A percentile compares a stretch with the other conserved stretches of the same genome.
phyloP scores from a whole-genome alignment of 768 basidiomycete genomes.

The Coprinellus aureogranulatus region DNA sequence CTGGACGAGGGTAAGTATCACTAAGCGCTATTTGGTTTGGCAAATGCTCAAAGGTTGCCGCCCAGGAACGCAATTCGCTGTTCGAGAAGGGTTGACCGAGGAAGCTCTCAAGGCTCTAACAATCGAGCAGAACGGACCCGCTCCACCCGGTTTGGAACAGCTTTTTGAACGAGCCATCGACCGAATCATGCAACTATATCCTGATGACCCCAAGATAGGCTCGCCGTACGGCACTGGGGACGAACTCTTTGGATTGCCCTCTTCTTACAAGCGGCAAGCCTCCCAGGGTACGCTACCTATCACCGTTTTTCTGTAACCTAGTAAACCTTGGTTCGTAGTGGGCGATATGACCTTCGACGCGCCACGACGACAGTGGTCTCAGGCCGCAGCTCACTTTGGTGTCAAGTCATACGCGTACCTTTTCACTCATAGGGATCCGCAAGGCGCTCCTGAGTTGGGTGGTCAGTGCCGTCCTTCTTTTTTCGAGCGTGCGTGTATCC shows the following conservation, averaged over 20 bases:
- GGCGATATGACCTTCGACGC: constrained; percentile 40
- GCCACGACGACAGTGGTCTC: constrained; percentile 39
- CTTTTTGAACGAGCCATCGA: constrained; percentile 21
- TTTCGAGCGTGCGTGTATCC: background rate
- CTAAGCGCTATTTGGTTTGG: background rate
- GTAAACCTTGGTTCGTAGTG: constrained; percentile 13
- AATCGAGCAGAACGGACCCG: constrained; percentile 26
- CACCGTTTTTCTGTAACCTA: background rate
- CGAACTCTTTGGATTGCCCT: constrained; percentile 39
- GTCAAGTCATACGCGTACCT: constrained; percentile 41
- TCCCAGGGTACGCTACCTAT: constrained; percentile 25
- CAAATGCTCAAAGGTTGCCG: background rate
- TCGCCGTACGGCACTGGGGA: constrained; percentile 47
- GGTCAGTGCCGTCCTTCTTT: background rate
- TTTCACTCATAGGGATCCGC: constrained; percentile 38
- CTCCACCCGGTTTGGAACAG: constrained; percentile 17
- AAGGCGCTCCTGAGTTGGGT: constrained; percentile 9
- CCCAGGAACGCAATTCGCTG: constrained; percentile 36
- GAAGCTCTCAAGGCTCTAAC: constrained; percentile 24
- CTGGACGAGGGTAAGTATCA: constrained; percentile 44
- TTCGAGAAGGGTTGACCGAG: constrained; percentile 20
- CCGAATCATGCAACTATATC: constrained; percentile 36
- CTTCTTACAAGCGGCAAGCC: constrained; percentile 30
- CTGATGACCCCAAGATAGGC: constrained; percentile 39
- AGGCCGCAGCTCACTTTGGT: constrained; percentile 34